Evolutionary conservation across 2,329 filamentous ascomycete species (phyloP).

Genomic region (Colletotrichum coccodes): DNA sequence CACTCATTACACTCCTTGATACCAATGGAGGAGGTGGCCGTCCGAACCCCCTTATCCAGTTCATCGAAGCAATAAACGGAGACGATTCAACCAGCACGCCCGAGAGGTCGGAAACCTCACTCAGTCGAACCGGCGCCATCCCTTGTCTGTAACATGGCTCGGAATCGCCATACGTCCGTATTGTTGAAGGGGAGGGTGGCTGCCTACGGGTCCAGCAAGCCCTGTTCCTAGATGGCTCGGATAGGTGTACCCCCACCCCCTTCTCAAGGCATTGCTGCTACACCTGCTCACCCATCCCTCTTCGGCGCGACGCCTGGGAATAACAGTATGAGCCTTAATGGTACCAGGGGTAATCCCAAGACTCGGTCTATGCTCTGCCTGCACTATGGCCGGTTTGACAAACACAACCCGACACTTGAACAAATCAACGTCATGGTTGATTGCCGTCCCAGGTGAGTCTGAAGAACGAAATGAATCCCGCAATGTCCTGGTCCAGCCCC

Average conservation of each 20-base stretch:
- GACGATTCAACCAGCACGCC: conserved; percentile 13
- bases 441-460: background rate
- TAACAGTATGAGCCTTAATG: background rate
- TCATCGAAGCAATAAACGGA: conserved; percentile 10
- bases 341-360: background rate
- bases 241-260: conserved; percentile 17
- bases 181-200: conserved; percentile 8
- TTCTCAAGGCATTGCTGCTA: background rate
- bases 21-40: background rate
- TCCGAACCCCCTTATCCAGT: background rate
- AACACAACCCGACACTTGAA: background rate
- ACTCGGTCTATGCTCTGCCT: background rate
- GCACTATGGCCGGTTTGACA: background rate
- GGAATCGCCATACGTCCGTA: conserved; percentile 30
- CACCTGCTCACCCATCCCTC: background rate
- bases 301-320: background rate
- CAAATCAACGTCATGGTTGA: background rate
- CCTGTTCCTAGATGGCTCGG: background rate
- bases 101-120: conserved; percentile 23
- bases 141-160: conserved; percentile 28
- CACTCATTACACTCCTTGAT: background rate
- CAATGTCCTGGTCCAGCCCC: background rate
- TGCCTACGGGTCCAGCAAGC: conserved; percentile 26
- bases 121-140: conserved; percentile 13
- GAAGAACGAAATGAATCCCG: background rate